Conservation (phyloP, 495 filamentous ascomycete species). For the Penicillium salamii region DNA sequence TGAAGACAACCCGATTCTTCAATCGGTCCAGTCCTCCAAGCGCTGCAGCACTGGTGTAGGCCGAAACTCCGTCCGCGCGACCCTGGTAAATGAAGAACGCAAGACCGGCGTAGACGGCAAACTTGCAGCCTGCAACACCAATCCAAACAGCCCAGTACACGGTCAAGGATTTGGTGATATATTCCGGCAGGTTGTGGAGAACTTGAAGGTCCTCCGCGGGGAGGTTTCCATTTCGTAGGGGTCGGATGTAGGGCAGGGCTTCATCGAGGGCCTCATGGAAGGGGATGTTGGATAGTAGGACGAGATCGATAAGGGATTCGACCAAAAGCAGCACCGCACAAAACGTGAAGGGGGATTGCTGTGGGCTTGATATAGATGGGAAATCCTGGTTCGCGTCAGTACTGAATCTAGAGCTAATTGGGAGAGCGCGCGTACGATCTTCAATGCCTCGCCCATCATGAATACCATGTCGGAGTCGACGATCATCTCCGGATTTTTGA, state of each 20-base stretch:
- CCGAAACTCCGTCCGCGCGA: conserved; percentile 35
- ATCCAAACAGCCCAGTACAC: conserved; percentile 74
- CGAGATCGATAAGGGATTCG: conserved; percentile 69
- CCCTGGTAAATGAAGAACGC: conserved; percentile 68
- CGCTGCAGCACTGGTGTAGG: conserved; percentile 23
- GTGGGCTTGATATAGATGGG: conserved; percentile 59
- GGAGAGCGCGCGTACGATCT: conserved; percentile 63
- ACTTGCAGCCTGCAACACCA: conserved; percentile 64
- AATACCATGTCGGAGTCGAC: conserved; percentile 79
- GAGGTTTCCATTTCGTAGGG: conserved; percentile 24
- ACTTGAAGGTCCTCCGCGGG: conserved; percentile 27
- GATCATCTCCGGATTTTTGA: conserved; percentile 64
- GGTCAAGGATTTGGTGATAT: conserved; percentile 28
- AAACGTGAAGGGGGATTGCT: conserved; percentile 62
- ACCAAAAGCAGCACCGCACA: conserved; percentile 66
- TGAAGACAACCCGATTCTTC: conserved; percentile 78
- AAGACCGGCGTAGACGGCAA: conserved; percentile 62
- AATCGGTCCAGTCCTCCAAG: conserved; percentile 51
- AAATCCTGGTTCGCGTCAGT: conserved; percentile 35
- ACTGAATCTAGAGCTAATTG: conserved; percentile 19
- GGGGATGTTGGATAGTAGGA: conserved; percentile 57
- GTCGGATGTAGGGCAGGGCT: conserved; percentile 28
- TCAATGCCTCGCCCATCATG: conserved; percentile 78
- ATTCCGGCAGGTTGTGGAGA: conserved; percentile 38
- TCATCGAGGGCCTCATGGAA: conserved; percentile 40